These are phyloP conservation scores for Malus sieversii DNA, from an alignment of 306 rosid genomes.

Conservation along the genomic window DNA sequence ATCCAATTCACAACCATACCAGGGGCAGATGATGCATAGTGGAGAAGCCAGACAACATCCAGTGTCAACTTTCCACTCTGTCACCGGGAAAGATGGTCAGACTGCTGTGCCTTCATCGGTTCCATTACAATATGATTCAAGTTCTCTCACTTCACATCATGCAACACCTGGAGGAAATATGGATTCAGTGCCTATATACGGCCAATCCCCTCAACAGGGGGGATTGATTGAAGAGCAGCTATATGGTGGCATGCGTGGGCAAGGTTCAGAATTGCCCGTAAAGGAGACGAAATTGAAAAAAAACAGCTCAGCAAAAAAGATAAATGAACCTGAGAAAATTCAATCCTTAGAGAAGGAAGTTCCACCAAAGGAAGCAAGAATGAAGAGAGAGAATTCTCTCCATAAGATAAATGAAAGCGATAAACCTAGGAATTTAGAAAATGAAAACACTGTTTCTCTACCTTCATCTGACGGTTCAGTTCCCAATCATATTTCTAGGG, in stretches of 20 bases:
- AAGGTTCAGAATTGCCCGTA: slow-evolving; percentile 18
- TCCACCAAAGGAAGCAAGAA: slow-evolving; percentile 19
- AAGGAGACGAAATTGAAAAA: slow-evolving; percentile 29
- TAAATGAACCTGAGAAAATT: slow-evolving; percentile 23
- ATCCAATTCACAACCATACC: slow-evolving; percentile 32
- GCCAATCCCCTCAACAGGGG: slow-evolving; percentile 25
- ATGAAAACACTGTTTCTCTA: slow-evolving; percentile 22
- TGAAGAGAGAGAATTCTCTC: slow-evolving; percentile 32
- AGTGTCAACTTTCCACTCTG: slow-evolving; percentile 13
- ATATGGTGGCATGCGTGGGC: slow-evolving; percentile 17
- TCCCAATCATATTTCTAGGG: slow-evolving; percentile 19
- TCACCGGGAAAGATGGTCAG: slow-evolving; percentile 25
- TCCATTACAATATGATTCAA: slow-evolving; percentile 23
- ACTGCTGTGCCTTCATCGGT: slow-evolving; percentile 16
- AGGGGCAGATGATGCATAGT: slow-evolving; percentile 32
- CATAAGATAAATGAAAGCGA: slow-evolving; percentile 33
- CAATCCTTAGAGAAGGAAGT: slow-evolving; percentile 20
- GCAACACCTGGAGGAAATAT: slow-evolving; percentile 24
- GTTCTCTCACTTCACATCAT: slow-evolving; percentile 13
- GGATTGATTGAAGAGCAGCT: slow-evolving; percentile 16
- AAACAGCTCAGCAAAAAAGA: slow-evolving; percentile 29
- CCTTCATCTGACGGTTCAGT: slow-evolving; percentile 20
- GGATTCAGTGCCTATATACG: slow-evolving; percentile 6
- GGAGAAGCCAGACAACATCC: slow-evolving; percentile 45
- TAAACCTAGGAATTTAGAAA: slow-evolving; percentile 15